Base-by-base conservation (phyloP, 2,329 filamentous ascomycete species). In the Aspergillus sp. region DNA sequence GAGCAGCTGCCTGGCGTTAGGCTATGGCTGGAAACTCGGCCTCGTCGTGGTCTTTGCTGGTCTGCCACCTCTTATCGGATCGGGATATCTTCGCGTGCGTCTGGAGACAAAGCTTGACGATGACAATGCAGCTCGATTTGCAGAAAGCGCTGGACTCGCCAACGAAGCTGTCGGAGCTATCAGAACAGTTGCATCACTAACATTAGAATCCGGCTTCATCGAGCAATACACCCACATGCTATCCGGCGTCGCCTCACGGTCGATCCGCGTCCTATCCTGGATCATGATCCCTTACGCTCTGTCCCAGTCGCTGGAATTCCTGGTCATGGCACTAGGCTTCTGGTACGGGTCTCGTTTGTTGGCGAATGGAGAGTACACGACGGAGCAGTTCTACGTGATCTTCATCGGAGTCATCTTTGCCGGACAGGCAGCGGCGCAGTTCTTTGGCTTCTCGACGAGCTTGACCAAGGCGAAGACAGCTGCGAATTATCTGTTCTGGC, bases 321-420 rank as follows among this genome's bases (percentile, higher is more conserved):
- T 59, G 4, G 47, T 52, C 12, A 51, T 57, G 49, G 57, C 53
- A 10, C 46, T 60, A 5, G 52, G 55, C 1, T 59, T 59, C 43
- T 45, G 78, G 74, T 85, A 85, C 47, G 82, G 81, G 35, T 79
- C 76, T 4, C 72, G 67, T 7, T 71, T 85, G 27, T 56, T 85
- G n/a, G 67, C 69, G 1, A 62, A 59, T 13, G 67, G 71, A 3
- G 75, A 84, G 50, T 50, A 62, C 28, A 57, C 42, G 5, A 52
- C 57, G 26, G 36, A 41, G 19, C 50, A 62, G 30, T 67, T 73
- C 50, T 73, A 73, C 45, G 58, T 73, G 39, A 63, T 70, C 27
- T 74, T 71, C 47, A 60, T 70, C 47, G 68, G 65, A 3, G 63
- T 72, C 0, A 53, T 73, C 5, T 72, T 67, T 42, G 56, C 53